Base-by-base conservation (phyloP, 2,329 filamentous ascomycete genomes). In the Colletotrichum theobromicola region DNA sequence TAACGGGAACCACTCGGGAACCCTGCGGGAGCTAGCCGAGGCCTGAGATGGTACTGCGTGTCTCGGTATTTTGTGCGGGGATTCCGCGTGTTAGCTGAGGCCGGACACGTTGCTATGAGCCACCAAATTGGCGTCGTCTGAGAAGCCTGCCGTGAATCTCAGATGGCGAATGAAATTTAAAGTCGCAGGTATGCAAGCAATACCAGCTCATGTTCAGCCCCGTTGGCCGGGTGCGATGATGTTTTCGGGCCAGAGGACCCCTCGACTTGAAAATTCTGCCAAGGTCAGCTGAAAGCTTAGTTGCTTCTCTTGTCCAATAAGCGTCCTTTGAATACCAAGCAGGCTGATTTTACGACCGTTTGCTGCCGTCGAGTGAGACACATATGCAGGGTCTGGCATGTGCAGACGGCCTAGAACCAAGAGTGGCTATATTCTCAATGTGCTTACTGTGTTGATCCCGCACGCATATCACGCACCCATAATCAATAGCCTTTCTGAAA, bases 301-400 rank as follows among this genome's bases (percentile, higher is more conserved):
- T 6, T 21, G 0, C 13, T 46, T 3, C 2, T 46, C 5, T 0
- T 2, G n/a, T 46, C 42, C 42, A 46, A 46, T 46, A 2, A 1
- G 5, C 5, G 2, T 1, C 10, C n/a, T 1, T 1, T 13, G 9
- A 46, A 46, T 50, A 50, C 42, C 42, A 50, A 50, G 42, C 42
- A 13, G 42, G 42, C 42, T 21, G 42, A 50, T 3, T 7, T 50
- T 50, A 10, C 42, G 3, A 50, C 42, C 42, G 42, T 50, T 50
- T 50, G 0, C 42, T 50, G 42, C 42, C 42, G n/a, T 50, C 42
- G 42, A 21, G 42, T 50, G 42, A 50, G 42, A 50, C 42, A 50
- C 4, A 0, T 10, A 2, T 21, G 0, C 3, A 50, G 42, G 42
- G 42, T 50, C n/a, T 46, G n/a, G 0, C 42, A 50, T 50, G 5